These are phyloP conservation scores for Blepharisma stoltei DNA, from an alignment of 73 alveolate species.

Conservation along the genomic window DNA sequence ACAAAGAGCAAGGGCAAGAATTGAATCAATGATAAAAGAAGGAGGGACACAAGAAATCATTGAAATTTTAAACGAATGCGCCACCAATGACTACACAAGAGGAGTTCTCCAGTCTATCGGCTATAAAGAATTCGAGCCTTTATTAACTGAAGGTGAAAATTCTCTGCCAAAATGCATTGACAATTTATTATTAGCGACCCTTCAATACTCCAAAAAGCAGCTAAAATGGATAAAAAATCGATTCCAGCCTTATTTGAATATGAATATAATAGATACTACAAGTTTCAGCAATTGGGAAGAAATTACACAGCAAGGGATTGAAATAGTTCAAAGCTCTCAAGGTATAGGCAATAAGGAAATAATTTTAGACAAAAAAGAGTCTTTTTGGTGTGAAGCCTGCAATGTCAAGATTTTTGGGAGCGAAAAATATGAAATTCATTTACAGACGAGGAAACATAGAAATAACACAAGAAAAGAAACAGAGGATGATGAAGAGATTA, in stretches of 20 bases:
- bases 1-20: constrained; percentile 52
- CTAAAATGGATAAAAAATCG: constrained; percentile 47
- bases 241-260: not conserved
- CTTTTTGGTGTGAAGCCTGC: not conserved
- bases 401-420: not conserved
- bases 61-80: constrained; percentile 32
- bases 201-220: constrained; percentile 50
- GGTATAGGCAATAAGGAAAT: not conserved
- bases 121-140: constrained; percentile 67
- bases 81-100: constrained; percentile 43
- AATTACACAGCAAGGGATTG: not conserved
- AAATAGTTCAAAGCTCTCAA: not conserved
- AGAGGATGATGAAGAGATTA: not conserved
- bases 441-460: not conserved
- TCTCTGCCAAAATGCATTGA: constrained; percentile 38
- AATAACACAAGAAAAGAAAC: not conserved
- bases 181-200: constrained; percentile 30
- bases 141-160: constrained; percentile 28
- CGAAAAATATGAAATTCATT: not conserved
- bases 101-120: constrained; percentile 82
- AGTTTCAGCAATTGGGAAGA: not conserved
- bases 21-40: constrained; percentile 61
- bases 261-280: constrained; percentile 1
- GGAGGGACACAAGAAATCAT: constrained; percentile 64
- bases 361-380: not conserved